phyloP scores from a whole-genome alignment of 805 yeast genomes.

The Kazachstania bromeliacearum region DNA sequence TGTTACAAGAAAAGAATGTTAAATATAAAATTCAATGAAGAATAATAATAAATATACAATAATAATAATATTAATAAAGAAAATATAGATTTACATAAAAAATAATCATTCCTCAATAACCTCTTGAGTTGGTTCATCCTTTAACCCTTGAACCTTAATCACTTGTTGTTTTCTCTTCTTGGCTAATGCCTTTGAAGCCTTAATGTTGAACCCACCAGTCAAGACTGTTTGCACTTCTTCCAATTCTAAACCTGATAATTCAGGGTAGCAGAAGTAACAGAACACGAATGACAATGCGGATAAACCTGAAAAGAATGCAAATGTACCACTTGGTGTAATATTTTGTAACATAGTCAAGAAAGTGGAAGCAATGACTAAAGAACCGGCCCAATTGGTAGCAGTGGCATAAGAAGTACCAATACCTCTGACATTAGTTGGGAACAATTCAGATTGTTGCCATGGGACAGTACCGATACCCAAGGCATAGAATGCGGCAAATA shows the following conservation, averaged over 20 bases:
- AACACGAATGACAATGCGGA: slow-evolving; percentile 62
- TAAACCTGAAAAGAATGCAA: slow-evolving; percentile 79
- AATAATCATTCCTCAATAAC: slow-evolving; percentile 13
- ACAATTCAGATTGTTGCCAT: slow-evolving; percentile 95
- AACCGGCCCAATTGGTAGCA: slow-evolving; percentile 93
- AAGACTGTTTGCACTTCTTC: slow-evolving; percentile 84
- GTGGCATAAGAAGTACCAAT: slow-evolving; percentile 87
- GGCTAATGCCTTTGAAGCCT: slow-evolving; percentile 48
- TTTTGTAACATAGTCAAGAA: slow-evolving; percentile 89
- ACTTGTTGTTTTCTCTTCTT: slow-evolving; percentile 33
- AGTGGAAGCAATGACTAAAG: slow-evolving; percentile 80
- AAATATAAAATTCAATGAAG: slow-evolving; percentile 7
- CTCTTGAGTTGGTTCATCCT: slow-evolving; percentile 21
- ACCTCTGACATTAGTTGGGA: slow-evolving; percentile 90
- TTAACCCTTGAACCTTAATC: slow-evolving; percentile 6
- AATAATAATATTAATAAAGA: neutral
- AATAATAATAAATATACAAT: neutral
- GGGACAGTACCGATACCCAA: slow-evolving; percentile 95
- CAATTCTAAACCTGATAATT: slow-evolving; percentile 77
- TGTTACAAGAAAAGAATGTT: slow-evolving; percentile 6
- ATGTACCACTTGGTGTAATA: slow-evolving; percentile 93
- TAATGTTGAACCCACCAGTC: slow-evolving; percentile 79
- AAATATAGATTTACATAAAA: neutral
- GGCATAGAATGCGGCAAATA: slow-evolving; percentile 84
- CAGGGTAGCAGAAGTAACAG: slow-evolving; percentile 83